These are phyloP conservation scores for Fagopyrum homotropicum DNA, from an alignment of 148 eudicot genomes.

Conservation along the genomic window DNA sequence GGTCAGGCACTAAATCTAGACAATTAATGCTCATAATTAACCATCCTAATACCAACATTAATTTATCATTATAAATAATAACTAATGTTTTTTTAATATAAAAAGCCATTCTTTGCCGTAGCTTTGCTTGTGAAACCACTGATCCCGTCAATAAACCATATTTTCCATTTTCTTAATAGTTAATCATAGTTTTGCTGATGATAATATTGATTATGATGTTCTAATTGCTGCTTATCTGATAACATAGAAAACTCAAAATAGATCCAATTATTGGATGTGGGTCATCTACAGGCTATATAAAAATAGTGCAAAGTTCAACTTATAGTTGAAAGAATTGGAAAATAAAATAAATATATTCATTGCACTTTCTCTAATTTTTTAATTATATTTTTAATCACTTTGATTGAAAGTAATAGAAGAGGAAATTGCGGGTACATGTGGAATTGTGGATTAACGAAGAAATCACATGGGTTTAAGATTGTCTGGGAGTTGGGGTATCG, in stretches of 20 bases:
- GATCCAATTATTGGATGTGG: conserved; percentile 11
- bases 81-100: not conserved
- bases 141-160: not conserved
- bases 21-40: conserved; percentile 1
- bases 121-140: conserved; percentile 12
- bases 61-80: not conserved
- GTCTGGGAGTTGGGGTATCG: too few relatives aligned
- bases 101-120: not conserved
- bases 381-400: not conserved
- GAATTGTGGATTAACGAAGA: conserved; percentile 36
- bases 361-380: not conserved
- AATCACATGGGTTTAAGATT: conserved; percentile 30
- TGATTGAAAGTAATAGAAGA: conserved; percentile 8
- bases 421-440: conserved; percentile 29
- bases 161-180: not conserved
- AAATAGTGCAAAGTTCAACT: conserved; percentile 8
- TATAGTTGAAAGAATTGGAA: not conserved
- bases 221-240: conserved; percentile 10
- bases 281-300: not conserved
- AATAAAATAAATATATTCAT: not conserved
- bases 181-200: conserved; percentile 16
- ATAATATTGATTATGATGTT: conserved; percentile 11
- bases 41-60: not conserved
- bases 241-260: conserved; percentile 5
- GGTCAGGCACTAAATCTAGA: conserved; percentile 5